Conservation (phyloP, 192 early-diverging fungal genomes). For the Gigaspora rosea region DNA sequence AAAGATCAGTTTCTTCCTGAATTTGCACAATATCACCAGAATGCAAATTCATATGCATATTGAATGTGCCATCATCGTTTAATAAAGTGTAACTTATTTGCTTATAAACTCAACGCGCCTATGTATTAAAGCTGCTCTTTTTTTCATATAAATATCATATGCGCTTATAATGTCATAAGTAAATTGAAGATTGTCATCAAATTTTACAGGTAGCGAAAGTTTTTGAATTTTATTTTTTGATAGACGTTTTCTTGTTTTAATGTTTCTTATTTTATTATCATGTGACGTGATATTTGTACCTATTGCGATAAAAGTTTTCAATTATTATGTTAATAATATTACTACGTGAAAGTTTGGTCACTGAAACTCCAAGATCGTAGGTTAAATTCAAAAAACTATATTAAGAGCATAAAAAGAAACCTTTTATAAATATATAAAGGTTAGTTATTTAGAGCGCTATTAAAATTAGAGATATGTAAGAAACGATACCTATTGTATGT, state of each 20-base stretch:
- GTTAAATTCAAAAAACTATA: too few species aligned
- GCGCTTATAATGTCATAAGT: not conserved
- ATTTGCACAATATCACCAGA: not conserved
- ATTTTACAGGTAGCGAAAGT: not conserved
- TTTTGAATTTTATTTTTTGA: not conserved
- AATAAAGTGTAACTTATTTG: not conserved
- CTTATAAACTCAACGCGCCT: not conserved
- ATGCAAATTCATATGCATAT: not conserved
- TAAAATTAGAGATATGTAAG: too few species aligned
- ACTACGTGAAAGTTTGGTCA: not conserved
- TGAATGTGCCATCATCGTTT: not conserved
- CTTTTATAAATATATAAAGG: too few species aligned
- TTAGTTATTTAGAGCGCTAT: too few species aligned
- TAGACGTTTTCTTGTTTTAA: not conserved
- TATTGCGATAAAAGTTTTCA: not conserved
- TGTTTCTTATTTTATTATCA: not conserved
- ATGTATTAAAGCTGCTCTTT: not conserved
- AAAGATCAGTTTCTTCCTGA: not conserved
- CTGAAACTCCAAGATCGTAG: too few species aligned
- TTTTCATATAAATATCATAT: slow-evolving; percentile 6
- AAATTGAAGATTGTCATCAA: not conserved
- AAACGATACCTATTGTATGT: too few species aligned
- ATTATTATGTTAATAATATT: too few species aligned
- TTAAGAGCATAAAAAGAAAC: too few species aligned
- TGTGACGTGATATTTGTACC: not conserved